Conservation (phyloP, 2,329 filamentous ascomycete species). For the Hypoxylon sp. region DNA sequence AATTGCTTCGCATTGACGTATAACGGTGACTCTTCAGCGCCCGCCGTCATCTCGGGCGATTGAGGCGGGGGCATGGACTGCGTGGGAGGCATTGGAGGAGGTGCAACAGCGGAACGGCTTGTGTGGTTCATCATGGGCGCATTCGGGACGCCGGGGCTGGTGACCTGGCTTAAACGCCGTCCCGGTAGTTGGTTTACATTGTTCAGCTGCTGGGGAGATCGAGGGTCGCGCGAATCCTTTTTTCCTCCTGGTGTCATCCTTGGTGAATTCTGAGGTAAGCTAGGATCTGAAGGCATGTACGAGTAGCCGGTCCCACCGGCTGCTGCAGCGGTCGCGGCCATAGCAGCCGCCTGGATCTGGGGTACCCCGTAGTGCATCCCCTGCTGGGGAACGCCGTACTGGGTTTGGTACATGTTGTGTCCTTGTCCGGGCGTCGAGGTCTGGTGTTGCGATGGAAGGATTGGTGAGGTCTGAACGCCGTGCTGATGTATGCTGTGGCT, state of each 20-base stretch:
- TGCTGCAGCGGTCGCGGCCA: slow-evolving; percentile 91
- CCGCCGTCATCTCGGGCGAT: slow-evolving; percentile 82
- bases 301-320: slow-evolving; percentile 78
- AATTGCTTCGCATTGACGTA: slow-evolving; percentile 99
- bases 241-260: slow-evolving; percentile 78
- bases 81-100: slow-evolving; percentile 71
- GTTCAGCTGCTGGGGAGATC: slow-evolving; percentile 81
- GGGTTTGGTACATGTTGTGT: slow-evolving; percentile 84
- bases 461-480: slow-evolving; percentile 80
- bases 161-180: slow-evolving; percentile 81
- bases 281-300: slow-evolving; percentile 78
- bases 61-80: slow-evolving; percentile 77
- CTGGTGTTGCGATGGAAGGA: slow-evolving; percentile 82
- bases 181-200: slow-evolving; percentile 70
- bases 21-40: slow-evolving; percentile 88
- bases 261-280: slow-evolving; percentile 78
- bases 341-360: slow-evolving; percentile 88
- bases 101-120: slow-evolving; percentile 63
- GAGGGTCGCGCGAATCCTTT: slow-evolving; percentile 76
- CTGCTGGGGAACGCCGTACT: slow-evolving; percentile 79
- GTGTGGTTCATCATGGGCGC: slow-evolving; percentile 81
- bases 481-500: slow-evolving; percentile 76
- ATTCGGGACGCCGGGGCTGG: slow-evolving; percentile 79
- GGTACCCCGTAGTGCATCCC: slow-evolving; percentile 88
- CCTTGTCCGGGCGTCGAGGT: slow-evolving; percentile 72